Base-by-base conservation (phyloP, 1,139 yeast genomes). In the Sugiyamaella japonica region DNA sequence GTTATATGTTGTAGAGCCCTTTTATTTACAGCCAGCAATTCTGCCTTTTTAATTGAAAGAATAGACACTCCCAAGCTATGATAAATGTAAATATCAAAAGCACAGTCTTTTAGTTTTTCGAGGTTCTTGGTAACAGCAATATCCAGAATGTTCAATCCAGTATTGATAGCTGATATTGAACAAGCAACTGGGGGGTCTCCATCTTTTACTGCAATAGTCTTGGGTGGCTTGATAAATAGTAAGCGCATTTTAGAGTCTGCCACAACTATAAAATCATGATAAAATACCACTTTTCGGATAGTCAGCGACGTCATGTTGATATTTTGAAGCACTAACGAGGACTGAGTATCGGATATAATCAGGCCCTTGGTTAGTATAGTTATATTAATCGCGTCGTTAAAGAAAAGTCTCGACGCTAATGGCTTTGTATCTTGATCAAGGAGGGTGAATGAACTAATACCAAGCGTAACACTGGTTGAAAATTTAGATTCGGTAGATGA, bases 21-120 rank as follows among this genome's bases (percentile, higher is more conserved):
- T 15, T 25, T 32, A 23, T 34, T 39, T 7, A 20, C 32, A 20
- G 47, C 53, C 9, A 38, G 31, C 42, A 59, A 32, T 16, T 56
- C 59, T 17, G 48, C 47, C 32, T 41, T 47, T 31, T 34, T 50
- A 10, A 60, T 53, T 9, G 59, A 53, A 8, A 59, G 47, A 50
- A 61, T 59, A n/a, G 61, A 55, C 3, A 63, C 48, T 1, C 66
- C 66, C 23, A 51, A 51, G 45, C 63, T 50, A 49, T 63, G 65
- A 50, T 55, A 56, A 17, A 63, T 31, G 40, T 63, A 63, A 12
- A 55, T 41, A 40, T 63, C 66, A 53, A 63, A 59, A 12, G 59
- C 59, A 5, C 50, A 50, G 12, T 51, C 56, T 6, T 48, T 37
- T 9, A 47, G 34, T 12, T 52, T 43, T 13, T 61, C 65, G 25